Evolutionary conservation across 441 rosid genomes (phyloP).

Genomic region (Erysimum cheiri): DNA sequence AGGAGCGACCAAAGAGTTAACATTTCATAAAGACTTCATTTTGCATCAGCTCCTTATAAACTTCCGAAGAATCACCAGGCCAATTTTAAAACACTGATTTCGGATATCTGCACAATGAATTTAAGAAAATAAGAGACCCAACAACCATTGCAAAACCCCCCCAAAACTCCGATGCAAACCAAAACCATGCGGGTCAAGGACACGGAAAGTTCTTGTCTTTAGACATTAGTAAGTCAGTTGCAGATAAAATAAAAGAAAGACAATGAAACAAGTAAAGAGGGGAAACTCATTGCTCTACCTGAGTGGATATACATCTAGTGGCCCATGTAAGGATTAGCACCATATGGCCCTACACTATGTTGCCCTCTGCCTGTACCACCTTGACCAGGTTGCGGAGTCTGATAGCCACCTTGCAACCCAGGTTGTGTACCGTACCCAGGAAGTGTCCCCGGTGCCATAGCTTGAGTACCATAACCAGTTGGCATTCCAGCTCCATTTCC

Average conservation of each 20-base stretch:
- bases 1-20: slow-evolving; percentile 57
- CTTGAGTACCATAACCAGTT: slow-evolving; percentile 58
- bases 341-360: slow-evolving; percentile 51
- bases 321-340: slow-evolving; percentile 53
- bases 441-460: slow-evolving; percentile 54
- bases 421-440: slow-evolving; percentile 55
- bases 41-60: slow-evolving; percentile 76
- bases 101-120: slow-evolving; percentile 78
- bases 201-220: slow-evolving; percentile 12
- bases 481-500: slow-evolving; percentile 58
- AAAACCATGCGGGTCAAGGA: slow-evolving; percentile 28
- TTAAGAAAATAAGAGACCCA: slow-evolving; percentile 45
- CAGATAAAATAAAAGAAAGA: slow-evolving; percentile 12
- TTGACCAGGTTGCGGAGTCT: slow-evolving; percentile 53
- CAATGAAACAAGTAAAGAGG: neutral
- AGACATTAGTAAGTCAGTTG: slow-evolving; percentile 25
- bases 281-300: slow-evolving; percentile 37
- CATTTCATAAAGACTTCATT: slow-evolving; percentile 68
- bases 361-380: slow-evolving; percentile 56
- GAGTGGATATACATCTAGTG: slow-evolving; percentile 43
- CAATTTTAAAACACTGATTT: slow-evolving; percentile 71
- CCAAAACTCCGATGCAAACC: slow-evolving; percentile 26
- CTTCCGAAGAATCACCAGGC: slow-evolving; percentile 81
- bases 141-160: slow-evolving; percentile 14
- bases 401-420: slow-evolving; percentile 56